phyloP scores from a whole-genome alignment of 176 grass and related monocot genomes.

The Cocos nucifera region DNA sequence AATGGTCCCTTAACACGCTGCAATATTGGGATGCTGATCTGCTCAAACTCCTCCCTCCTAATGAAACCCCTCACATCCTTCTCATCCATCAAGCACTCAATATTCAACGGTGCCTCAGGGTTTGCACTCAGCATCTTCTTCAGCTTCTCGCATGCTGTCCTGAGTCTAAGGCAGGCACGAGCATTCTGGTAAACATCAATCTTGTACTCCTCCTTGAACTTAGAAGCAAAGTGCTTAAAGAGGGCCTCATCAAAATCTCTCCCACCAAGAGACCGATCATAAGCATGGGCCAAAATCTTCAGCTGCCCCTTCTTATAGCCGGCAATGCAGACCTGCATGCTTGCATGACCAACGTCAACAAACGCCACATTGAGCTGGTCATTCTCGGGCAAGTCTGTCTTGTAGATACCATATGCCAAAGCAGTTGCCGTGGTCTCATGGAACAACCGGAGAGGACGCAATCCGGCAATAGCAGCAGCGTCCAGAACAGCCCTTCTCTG shows the following conservation, averaged over 20 bases:
- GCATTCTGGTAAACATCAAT: conserved; percentile 73
- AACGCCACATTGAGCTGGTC: conserved; percentile 71
- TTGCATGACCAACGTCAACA: conserved; percentile 74
- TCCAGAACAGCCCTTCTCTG: conserved; percentile 75
- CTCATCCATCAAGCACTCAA: conserved; percentile 62
- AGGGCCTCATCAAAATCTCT: conserved; percentile 70
- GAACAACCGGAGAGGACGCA: conserved; percentile 51
- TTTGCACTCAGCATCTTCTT: conserved; percentile 65
- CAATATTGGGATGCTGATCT: conserved; percentile 39
- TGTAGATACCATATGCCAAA: conserved; percentile 83
- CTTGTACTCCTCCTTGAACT: conserved; percentile 60
- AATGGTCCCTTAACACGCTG: conserved; percentile 47
- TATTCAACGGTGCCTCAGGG: conserved; percentile 47
- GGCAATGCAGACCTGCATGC: conserved; percentile 77
- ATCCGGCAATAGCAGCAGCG: conserved; percentile 55
- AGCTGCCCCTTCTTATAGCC: conserved; percentile 52
- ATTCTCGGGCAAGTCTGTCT: conserved; percentile 65
- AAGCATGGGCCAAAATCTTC: conserved; percentile 49
- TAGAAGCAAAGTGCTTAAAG: conserved; percentile 48
- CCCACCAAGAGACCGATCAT: conserved; percentile 59
- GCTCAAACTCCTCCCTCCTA: conserved; percentile 67
- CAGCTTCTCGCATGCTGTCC: conserved; percentile 53
- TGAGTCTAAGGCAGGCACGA: conserved; percentile 34
- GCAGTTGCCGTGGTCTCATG: conserved; percentile 86
- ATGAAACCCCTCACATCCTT: conserved; percentile 65